Evolutionary conservation across 495 filamentous ascomycete species (phyloP), one percentile per base, ranked within the genome.

Genomic region (Podospora pseudocomata): DNA sequence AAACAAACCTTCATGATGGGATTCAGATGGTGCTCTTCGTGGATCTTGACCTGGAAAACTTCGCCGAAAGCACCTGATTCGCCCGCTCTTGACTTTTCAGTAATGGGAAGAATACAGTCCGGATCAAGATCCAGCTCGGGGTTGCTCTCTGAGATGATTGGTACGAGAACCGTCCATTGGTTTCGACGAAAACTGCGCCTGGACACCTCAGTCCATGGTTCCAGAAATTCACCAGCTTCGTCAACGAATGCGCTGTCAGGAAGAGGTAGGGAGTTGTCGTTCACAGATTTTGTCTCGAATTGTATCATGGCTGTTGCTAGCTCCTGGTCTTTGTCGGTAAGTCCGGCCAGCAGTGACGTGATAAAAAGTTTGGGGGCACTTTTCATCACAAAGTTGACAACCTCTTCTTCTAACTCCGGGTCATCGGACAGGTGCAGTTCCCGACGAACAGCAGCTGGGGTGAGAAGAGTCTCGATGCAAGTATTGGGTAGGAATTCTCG

Each of bases 301-400:
- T 79, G 80, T 23, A 80, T 13, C 5, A 49, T 49, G 9, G 39
- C 34, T 5, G 34, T 39, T 39, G 34, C 34, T 39, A 39, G 34
- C 34, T 39, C 6, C 11, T 39, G 3, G 39, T 49, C 15, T 3
- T 49, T 3, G 2, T 13, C 13, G 2, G 39, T 9, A 11, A 49
- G 9, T 9, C 39, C 39, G 13, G 39, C 9, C 2, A 49, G 2
- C 9, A 49, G 39, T 49, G 39, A 9, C 9, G 9, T 49, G 7
- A 49, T 16, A 49, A 49, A 49, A 13, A 49, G 5, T 49, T 11
- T 6, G 5, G 2, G 2, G 9, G 39, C 39, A 49, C 39, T 16
- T 13, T 11, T 6, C 39, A 49, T 49, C 5, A 49, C 39, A 49
- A 49, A 49, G 39, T 49, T 11, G 15, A 49, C 39, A 13, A 49